Percentiles rank a stretch among this genome's conserved stretches.
Conservation (phyloP, 345 rosid genomes). For the Carallia brachiata region DNA sequence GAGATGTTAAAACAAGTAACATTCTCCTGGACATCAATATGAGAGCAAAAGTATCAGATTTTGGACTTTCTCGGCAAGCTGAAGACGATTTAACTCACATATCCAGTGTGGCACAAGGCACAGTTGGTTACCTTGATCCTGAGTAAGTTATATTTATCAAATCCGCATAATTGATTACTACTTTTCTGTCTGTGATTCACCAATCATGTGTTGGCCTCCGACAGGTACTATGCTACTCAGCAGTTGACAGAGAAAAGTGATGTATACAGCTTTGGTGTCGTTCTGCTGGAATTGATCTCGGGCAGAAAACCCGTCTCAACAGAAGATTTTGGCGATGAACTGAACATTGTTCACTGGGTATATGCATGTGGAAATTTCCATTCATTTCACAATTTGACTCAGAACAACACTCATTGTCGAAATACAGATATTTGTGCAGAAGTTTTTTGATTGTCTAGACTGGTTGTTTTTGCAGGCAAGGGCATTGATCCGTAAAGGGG, state of each 20-base stretch:
- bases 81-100: constrained; percentile 89
- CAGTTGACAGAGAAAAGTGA: constrained; percentile 95
- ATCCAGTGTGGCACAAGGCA: constrained; percentile 91
- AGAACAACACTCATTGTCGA: background rate
- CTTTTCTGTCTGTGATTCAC: background rate
- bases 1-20: constrained; percentile 95
- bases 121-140: constrained; percentile 95
- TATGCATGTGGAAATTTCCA: constrained; percentile 23
- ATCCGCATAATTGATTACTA: background rate
- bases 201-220: background rate
- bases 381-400: background rate
- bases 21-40: constrained; percentile 84
- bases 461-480: constrained; percentile 60
- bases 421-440: background rate
- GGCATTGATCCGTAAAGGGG: constrained; percentile 78
- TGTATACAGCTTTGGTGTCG: constrained; percentile 96
- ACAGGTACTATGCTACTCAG: constrained; percentile 88
- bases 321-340: constrained; percentile 85
- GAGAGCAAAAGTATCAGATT: constrained; percentile 97
- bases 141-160: constrained; percentile 49
- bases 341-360: constrained; percentile 96
- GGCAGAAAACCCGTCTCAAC: constrained; percentile 82
- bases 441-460: background rate
- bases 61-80: constrained; percentile 94
- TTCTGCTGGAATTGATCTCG: constrained; percentile 86